Conservation (phyloP, 441 rosid species). For the Erodium moschatum region DNA sequence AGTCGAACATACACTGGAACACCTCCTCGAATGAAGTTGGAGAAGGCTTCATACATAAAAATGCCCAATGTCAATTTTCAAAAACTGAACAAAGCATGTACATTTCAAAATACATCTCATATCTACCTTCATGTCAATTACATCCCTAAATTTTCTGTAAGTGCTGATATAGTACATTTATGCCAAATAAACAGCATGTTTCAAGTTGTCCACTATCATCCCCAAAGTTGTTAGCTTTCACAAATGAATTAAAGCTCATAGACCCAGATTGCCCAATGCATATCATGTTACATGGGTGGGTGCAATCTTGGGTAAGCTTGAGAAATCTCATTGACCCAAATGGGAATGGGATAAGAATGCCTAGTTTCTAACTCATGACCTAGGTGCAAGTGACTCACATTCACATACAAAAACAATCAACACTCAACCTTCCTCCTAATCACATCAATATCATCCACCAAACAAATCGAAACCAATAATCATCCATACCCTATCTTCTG, state of each 20-base stretch:
- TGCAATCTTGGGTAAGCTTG: background rate
- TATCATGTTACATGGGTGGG: background rate
- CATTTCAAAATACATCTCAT: background rate
- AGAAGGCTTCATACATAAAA: constrained; percentile 58
- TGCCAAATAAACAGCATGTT: background rate
- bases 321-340: background rate
- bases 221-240: background rate
- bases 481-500: constrained; percentile 13
- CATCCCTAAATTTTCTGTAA: background rate
- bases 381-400: background rate
- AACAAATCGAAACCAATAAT: background rate
- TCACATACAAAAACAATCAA: background rate
- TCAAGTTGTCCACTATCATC: background rate
- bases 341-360: background rate
- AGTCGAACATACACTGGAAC: constrained; percentile 78
- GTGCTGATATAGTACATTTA: background rate
- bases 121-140: background rate
- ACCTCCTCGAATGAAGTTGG: constrained; percentile 71
- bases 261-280: background rate
- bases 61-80: background rate
- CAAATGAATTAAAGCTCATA: background rate
- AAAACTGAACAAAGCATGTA: background rate
- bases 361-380: background rate
- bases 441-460: background rate
- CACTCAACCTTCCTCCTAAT: background rate